Evolutionary conservation across 306 rosid species (phyloP).

Genomic region (Vigna angularis): DNA sequence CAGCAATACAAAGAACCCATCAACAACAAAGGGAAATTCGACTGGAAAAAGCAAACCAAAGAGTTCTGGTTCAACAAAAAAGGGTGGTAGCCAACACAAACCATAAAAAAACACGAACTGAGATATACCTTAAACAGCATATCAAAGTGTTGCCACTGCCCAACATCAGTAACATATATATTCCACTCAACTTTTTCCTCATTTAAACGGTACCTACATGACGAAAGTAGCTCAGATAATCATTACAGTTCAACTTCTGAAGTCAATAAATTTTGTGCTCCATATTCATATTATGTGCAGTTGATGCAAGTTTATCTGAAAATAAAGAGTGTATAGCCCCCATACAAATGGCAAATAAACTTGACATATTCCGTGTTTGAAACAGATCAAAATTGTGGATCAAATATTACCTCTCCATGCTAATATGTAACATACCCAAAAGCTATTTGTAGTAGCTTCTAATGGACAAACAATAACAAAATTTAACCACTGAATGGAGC

Average conservation of each 20-base stretch:
- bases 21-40: neutral
- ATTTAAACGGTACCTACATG: constrained; percentile 84
- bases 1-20: neutral
- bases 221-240: constrained; percentile 42
- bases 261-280: too few relatives aligned
- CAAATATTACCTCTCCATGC: neutral
- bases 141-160: constrained; percentile 94
- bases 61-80: too few relatives aligned
- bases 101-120: constrained; percentile 21
- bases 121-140: constrained; percentile 87
- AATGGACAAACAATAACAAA: neutral
- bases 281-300: too few relatives aligned
- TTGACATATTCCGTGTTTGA: neutral
- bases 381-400: neutral
- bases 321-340: neutral
- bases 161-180: constrained; percentile 91
- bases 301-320: too few relatives aligned
- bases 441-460: neutral
- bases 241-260: constrained; percentile 14
- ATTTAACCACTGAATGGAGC: too few relatives aligned
- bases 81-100: constrained; percentile 32
- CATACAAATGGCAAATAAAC: neutral
- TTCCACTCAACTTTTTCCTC: constrained; percentile 95
- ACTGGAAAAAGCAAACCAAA: neutral
- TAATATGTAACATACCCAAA: neutral